Percentiles rank a stretch among this genome's conserved stretches.
phyloP scores from a whole-genome alignment of 371 early-diverging fungal genomes.

The Apophysomyces trapeziformis region DNA sequence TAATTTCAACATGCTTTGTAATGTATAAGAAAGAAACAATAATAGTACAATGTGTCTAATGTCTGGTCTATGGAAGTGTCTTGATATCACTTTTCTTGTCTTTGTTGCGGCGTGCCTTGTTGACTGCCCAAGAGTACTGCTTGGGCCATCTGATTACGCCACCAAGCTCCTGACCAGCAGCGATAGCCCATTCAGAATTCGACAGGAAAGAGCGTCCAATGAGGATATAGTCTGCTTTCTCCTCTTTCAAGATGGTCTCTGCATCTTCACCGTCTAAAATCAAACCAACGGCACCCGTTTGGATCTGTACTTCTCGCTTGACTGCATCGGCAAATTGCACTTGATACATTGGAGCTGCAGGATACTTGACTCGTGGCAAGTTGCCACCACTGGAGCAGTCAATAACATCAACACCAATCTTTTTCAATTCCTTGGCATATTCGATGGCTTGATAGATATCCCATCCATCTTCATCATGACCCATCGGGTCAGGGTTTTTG shows the following conservation, averaged over 20 bases:
- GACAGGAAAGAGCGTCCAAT: conserved; percentile 70
- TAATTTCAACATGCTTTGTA: too few relatives aligned
- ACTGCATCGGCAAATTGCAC: conserved; percentile 65
- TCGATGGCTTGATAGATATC: conserved; percentile 66
- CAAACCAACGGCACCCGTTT: conserved; percentile 68
- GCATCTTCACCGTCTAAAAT: conserved; percentile 66
- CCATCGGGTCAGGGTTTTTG: conserved; percentile 35
- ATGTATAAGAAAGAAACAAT: too few relatives aligned
- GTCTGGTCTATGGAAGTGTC: too few relatives aligned
- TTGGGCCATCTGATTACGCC: conserved; percentile 56
- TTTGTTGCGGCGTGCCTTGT: neutral
- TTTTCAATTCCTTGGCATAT: conserved; percentile 56
- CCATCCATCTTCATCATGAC: conserved; percentile 54
- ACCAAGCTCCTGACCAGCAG: conserved; percentile 60
- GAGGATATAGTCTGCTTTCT: conserved; percentile 69
- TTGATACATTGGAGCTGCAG: conserved; percentile 51
- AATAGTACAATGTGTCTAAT: too few relatives aligned
- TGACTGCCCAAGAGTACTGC: conserved; percentile 1
- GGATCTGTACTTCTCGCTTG: too few relatives aligned
- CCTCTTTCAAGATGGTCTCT: conserved; percentile 60
- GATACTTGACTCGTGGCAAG: conserved; percentile 12
- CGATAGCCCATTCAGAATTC: conserved; percentile 44
- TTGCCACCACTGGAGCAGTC: conserved; percentile 72
- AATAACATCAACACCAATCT: conserved; percentile 75
- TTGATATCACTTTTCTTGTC: too few relatives aligned